Evolutionary conservation across 2,329 filamentous ascomycete genomes (phyloP).

Genomic region (Cladosporium sp.): DNA sequence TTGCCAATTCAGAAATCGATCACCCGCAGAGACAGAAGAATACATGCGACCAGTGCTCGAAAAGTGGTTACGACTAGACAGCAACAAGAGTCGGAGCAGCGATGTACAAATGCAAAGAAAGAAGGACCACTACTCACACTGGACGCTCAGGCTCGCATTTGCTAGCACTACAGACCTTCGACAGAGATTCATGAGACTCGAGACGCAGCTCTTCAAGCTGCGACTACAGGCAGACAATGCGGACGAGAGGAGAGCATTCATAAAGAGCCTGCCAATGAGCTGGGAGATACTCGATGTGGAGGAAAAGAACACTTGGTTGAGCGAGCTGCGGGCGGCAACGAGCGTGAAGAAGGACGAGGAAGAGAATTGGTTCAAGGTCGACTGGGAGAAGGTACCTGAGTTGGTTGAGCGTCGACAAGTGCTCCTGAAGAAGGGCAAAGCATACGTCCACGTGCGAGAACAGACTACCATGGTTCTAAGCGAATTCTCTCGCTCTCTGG

Average conservation of each 20-base stretch:
- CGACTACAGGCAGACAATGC: slow-evolving; percentile 73
- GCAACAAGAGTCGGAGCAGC: slow-evolving; percentile 62
- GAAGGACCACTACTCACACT: slow-evolving; percentile 97
- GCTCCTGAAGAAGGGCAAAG: slow-evolving; percentile 74
- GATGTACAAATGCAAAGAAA: slow-evolving; percentile 69
- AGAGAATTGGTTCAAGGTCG: slow-evolving; percentile 90
- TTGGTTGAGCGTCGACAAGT: slow-evolving; percentile 76
- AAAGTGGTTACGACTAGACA: slow-evolving; percentile 77
- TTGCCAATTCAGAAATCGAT: slow-evolving; percentile 90
- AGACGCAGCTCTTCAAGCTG: slow-evolving; percentile 83
- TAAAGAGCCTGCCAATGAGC: slow-evolving; percentile 70
- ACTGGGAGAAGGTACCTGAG: slow-evolving; percentile 90
- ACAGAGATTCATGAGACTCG: slow-evolving; percentile 77
- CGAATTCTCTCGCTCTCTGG: slow-evolving; percentile 76
- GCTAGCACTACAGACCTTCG: slow-evolving; percentile 86
- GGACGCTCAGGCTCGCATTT: slow-evolving; percentile 91
- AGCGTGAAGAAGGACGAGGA: slow-evolving; percentile 60
- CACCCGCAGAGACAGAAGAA: slow-evolving; percentile 70
- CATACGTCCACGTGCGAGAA: slow-evolving; percentile 83
- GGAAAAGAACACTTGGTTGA: slow-evolving; percentile 66
- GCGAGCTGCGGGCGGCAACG: slow-evolving; percentile 58
- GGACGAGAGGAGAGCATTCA: slow-evolving; percentile 69
- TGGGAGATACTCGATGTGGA: slow-evolving; percentile 79
- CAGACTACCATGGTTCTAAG: slow-evolving; percentile 84
- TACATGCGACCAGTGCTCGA: slow-evolving; percentile 84